Percentiles rank a stretch among this genome's conserved stretches.
Evolutionary conservation across 148 eudicot genomes (phyloP).

Genomic region (Cornus suecica): DNA sequence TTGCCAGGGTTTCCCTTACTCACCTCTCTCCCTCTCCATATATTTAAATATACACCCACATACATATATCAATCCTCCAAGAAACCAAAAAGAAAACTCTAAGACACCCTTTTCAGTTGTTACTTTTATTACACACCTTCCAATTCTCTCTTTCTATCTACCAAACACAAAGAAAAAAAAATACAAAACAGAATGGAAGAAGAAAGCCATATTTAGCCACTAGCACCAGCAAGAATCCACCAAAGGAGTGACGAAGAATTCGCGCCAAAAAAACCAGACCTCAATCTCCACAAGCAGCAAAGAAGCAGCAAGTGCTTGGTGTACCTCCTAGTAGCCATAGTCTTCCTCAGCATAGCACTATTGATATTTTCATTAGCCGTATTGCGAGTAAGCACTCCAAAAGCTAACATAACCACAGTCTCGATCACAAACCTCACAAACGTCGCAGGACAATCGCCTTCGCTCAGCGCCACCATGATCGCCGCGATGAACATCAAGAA

Average conservation of each 20-base stretch:
- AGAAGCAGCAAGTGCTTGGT: constrained; percentile 36
- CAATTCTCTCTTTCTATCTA: neutral
- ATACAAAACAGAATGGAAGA: constrained; percentile 7
- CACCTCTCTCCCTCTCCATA: too few relatives aligned
- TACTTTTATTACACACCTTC: neutral
- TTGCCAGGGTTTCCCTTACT: too few relatives aligned
- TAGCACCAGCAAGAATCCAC: constrained; percentile 11
- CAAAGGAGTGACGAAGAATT: constrained; percentile 17
- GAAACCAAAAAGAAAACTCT: too few relatives aligned
- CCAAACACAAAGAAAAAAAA: neutral
- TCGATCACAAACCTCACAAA: constrained; percentile 20
- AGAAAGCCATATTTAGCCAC: constrained; percentile 14
- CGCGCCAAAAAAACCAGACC: neutral
- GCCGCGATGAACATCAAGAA: constrained; percentile 26
- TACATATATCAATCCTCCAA: too few relatives aligned
- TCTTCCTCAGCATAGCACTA: constrained; percentile 13
- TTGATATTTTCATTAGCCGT: constrained; percentile 30
- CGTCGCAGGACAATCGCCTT: constrained; percentile 14
- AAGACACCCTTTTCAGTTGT: neutral
- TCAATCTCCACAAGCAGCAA: neutral
- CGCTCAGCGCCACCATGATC: constrained; percentile 24
- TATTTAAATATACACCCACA: too few relatives aligned
- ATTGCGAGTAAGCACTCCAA: constrained; percentile 22
- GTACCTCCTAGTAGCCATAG: constrained; percentile 22
- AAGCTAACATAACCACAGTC: constrained; percentile 13